Evolutionary conservation across 73 alveolate genomes (phyloP), one percentile per base, ranked within the genome.

Genomic region (Blepharisma stoltei): DNA sequence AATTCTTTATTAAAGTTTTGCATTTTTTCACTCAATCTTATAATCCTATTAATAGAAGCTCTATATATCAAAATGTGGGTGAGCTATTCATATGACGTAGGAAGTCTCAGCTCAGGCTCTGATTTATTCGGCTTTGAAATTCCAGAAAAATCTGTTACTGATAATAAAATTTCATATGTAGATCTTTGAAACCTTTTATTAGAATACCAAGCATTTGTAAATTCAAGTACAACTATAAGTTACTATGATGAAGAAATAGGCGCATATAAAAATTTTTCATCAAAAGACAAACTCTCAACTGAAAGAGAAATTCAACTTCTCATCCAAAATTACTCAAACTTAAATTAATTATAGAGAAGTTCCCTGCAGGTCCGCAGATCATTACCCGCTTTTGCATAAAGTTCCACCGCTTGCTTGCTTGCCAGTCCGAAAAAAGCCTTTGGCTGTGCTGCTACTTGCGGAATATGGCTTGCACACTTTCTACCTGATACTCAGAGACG

Each of bases 241-340:
- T 44, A 38, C 65, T 69, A 14, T 43, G 4, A 46, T 5, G 27
- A 25, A 71, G 32, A 11, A 38, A 9, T 11, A 7, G 55, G 27
- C 11, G 20, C 79, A 14, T 52, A 20, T 2, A 52, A 52, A 4
- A 14, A n/a, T n/a, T 14, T 52, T 1, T 52, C 18, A 0, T 52
- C 18, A 20, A n/a, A 52, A 14, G 11, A 7, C 6, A 25, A 25
- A 4, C 20, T 43, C 14, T n/a, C 75, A 9, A 3, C 9, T 18
- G 45, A 69, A 9, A 43, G n/a, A 9, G 79, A 69, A n/a, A 69
- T 69, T 43, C 54, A 69, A 3, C 25, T 69, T n/a, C 21, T 69
- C 38, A 46, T 69, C 18, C 11, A 44, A 25, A n/a, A 46, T n/a
- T n/a, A n/a, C n/a, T n/a, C n/a, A n/a, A n/a, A n/a, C n/a, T n/a